Conservation (phyloP, 2,329 filamentous ascomycete species). For the Celoporthe dispersa region DNA sequence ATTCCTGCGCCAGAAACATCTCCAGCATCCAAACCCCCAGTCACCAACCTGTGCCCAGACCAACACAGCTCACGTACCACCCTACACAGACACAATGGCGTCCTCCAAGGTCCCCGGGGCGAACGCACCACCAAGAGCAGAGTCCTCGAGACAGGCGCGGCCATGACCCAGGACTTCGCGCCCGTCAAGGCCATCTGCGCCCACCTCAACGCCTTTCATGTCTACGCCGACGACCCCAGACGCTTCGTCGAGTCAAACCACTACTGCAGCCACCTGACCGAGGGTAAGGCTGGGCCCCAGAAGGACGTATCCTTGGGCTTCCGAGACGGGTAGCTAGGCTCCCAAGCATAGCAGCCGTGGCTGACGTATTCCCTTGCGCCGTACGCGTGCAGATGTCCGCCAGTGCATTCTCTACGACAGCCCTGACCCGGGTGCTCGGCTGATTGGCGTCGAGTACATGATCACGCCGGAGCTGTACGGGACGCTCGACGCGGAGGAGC, state of each 20-base stretch:
- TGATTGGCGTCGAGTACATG: conserved; percentile 91
- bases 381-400: conserved; percentile 62
- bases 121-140: conserved; percentile 59
- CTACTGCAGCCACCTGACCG: conserved; percentile 79
- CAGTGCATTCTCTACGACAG: conserved; percentile 88
- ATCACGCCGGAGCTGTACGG: conserved; percentile 72
- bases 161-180: conserved; percentile 67
- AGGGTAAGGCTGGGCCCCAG: conserved; percentile 42
- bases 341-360: neutral
- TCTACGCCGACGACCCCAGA: conserved; percentile 73
- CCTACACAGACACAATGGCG: conserved; percentile 6
- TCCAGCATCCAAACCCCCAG: conserved; percentile 28
- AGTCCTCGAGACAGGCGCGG: conserved; percentile 64
- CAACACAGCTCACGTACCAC: neutral
- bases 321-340: too few species aligned
- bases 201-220: conserved; percentile 85
- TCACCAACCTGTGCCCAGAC: neutral
- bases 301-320: too few species aligned
- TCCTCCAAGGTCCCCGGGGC: conserved; percentile 44
- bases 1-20: neutral
- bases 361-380: neutral
- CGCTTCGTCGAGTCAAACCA: conserved; percentile 79
- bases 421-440: conserved; percentile 65
- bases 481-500: conserved; percentile 68
- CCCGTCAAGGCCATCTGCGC: conserved; percentile 78